These are phyloP conservation scores for Clarkia xantiana DNA, from an alignment of 345 rosid species.

Conservation along the genomic window DNA sequence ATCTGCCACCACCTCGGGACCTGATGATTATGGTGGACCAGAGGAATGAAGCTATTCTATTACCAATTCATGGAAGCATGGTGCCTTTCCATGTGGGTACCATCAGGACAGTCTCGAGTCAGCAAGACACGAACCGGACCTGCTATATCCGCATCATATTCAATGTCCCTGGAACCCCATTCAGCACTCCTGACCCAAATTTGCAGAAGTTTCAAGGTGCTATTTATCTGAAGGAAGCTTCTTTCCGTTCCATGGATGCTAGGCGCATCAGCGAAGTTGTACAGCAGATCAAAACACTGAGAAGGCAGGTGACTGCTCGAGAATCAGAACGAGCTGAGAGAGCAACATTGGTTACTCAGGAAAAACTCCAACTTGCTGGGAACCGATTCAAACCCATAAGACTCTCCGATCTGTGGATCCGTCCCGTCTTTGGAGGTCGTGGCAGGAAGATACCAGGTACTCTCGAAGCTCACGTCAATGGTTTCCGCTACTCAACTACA, in stretches of 20 bases:
- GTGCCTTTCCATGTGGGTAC: slow-evolving; percentile 89
- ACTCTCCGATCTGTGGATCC: slow-evolving; percentile 74
- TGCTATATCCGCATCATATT: slow-evolving; percentile 80
- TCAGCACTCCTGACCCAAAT: slow-evolving; percentile 60
- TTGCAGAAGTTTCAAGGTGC: slow-evolving; percentile 50
- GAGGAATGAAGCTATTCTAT: slow-evolving; percentile 71
- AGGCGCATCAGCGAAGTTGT: slow-evolving; percentile 86
- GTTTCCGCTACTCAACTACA: slow-evolving; percentile 65
- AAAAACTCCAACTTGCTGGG: slow-evolving; percentile 70
- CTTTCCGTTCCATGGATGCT: slow-evolving; percentile 83
- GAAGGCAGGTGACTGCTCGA: slow-evolving; percentile 64
- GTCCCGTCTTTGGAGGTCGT: slow-evolving; percentile 77
- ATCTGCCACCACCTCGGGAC: slow-evolving; percentile 57
- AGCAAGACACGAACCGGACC: slow-evolving; percentile 68
- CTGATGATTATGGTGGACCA: slow-evolving; percentile 77
- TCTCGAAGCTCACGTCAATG: slow-evolving; percentile 76
- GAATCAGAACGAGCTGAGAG: slow-evolving; percentile 90
- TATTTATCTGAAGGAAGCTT: slow-evolving; percentile 71
- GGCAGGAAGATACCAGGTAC: slow-evolving; percentile 80
- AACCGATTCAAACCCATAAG: slow-evolving; percentile 79
- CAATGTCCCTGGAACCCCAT: slow-evolving; percentile 77
- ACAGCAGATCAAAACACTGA: slow-evolving; percentile 59
- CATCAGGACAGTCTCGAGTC: slow-evolving; percentile 82
- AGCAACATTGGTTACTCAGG: slow-evolving; percentile 86
- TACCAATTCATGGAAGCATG: slow-evolving; percentile 81